These are phyloP conservation scores for Metschnikowia lunata DNA, from an alignment of 805 yeast species.

Conservation along the genomic window DNA sequence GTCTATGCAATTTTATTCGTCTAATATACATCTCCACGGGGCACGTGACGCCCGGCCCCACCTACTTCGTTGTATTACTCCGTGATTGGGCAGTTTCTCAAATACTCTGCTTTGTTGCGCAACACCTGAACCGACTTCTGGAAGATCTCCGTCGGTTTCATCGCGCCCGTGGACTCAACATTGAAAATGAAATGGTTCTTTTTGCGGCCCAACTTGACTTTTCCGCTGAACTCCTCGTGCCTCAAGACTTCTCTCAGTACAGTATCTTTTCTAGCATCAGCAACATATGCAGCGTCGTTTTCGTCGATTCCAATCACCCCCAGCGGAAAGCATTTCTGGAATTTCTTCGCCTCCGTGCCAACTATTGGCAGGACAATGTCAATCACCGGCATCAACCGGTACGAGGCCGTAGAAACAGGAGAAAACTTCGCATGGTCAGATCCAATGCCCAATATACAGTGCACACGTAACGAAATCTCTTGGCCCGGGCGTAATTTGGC, in stretches of 20 bases:
- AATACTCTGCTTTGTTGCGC: slow-evolving; percentile 77
- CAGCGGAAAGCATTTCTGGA: slow-evolving; percentile 86
- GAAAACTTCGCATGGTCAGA: slow-evolving; percentile 96
- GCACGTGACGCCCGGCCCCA: slow-evolving; percentile 5
- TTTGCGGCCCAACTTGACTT: slow-evolving; percentile 85
- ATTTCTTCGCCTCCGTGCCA: slow-evolving; percentile 72
- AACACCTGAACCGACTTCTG: slow-evolving; percentile 83
- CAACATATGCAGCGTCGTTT: slow-evolving; percentile 68
- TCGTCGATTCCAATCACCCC: slow-evolving; percentile 82
- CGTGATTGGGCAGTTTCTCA: slow-evolving; percentile 74
- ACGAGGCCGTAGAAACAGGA: slow-evolving; percentile 95
- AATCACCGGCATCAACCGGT: slow-evolving; percentile 85
- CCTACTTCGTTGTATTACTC: slow-evolving; percentile 28
- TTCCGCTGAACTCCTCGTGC: slow-evolving; percentile 84
- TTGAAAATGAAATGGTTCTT: slow-evolving; percentile 93
- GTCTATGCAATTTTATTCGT: slow-evolving; percentile 5
- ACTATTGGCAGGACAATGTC: slow-evolving; percentile 68
- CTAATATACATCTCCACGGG: slow-evolving; percentile 7
- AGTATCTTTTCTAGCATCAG: slow-evolving; percentile 91
- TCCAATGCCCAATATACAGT: slow-evolving; percentile 88
- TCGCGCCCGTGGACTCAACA: slow-evolving; percentile 93
- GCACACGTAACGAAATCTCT: slow-evolving; percentile 85
- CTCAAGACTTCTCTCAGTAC: slow-evolving; percentile 95
- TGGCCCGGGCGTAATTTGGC: slow-evolving; percentile 97
- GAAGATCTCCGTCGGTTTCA: slow-evolving; percentile 95